A percentile compares a stretch with the other conserved stretches of the same genome.
phyloP scores from a whole-genome alignment of 495 filamentous ascomycete species.

The Aspergillus mulundensis region DNA sequence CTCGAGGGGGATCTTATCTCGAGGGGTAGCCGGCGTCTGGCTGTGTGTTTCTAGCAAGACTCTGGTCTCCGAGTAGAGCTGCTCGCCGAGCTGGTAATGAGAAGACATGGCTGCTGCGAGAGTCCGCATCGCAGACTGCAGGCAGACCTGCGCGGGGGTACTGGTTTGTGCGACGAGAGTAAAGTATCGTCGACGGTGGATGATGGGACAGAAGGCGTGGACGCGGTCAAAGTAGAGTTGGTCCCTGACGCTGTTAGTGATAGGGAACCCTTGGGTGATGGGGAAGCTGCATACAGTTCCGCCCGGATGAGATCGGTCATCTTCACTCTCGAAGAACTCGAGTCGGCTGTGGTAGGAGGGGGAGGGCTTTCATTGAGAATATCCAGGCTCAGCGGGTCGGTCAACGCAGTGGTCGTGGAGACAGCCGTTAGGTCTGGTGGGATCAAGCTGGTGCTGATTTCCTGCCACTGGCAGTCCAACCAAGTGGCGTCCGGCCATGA shows the following conservation, averaged over 20 bases:
- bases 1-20: constrained; percentile 19
- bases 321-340: no score
- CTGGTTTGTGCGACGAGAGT: constrained; percentile 9
- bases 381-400: neutral
- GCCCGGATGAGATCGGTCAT: no score
- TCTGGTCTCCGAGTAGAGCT: constrained; percentile 38
- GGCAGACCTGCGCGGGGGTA: constrained; percentile 27
- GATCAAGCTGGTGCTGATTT: no score
- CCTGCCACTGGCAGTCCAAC: no score
- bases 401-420: neutral
- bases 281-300: no score
- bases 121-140: constrained; percentile 53
- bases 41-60: constrained; percentile 27
- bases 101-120: constrained; percentile 44
- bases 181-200: constrained; percentile 35
- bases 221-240: constrained; percentile 52
- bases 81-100: constrained; percentile 39
- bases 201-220: constrained; percentile 43
- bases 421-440: no score
- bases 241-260: constrained; percentile 21
- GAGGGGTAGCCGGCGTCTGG: no score
- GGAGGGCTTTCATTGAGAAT: neutral
- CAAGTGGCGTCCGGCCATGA: no score
- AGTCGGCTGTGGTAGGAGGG: no score
- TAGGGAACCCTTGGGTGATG: no score